phyloP scores from a whole-genome alignment of 129 eudicot genomes.

The Flaveria trinervia region DNA sequence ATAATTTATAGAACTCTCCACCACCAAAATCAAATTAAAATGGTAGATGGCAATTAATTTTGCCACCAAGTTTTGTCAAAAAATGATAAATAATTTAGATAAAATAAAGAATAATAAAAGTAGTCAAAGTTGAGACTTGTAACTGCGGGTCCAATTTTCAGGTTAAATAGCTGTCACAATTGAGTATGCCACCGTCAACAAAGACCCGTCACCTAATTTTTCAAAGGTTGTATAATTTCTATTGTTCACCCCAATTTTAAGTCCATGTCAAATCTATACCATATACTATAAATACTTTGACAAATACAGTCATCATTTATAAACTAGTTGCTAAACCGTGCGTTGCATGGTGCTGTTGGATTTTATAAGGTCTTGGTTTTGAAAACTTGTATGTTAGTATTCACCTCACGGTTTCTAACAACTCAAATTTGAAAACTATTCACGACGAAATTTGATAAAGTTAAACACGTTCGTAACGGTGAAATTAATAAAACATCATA shows the following conservation, averaged over 20 bases:
- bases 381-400: too few relatives aligned
- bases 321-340: background rate
- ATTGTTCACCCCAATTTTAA: conserved; percentile 2
- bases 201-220: conserved; percentile 38
- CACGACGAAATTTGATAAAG: too few relatives aligned
- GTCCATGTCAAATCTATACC: background rate
- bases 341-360: too few relatives aligned
- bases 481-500: too few relatives aligned
- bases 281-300: background rate
- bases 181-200: conserved; percentile 45
- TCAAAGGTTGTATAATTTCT: background rate
- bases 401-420: too few relatives aligned
- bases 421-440: too few relatives aligned
- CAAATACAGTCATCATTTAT: background rate
- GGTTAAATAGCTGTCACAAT: conserved; percentile 47
- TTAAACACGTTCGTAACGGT: too few relatives aligned
- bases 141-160: conserved; percentile 34
- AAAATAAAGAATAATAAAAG: background rate
- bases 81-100: background rate
- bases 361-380: too few relatives aligned
- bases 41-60: conserved; percentile 30
- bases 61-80: conserved; percentile 26
- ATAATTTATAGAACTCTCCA: background rate
- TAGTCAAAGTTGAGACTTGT: conserved; percentile 37
- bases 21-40: background rate